These are phyloP conservation scores for Pugionium cornutum DNA, from an alignment of 345 rosid species.

Conservation along the genomic window DNA sequence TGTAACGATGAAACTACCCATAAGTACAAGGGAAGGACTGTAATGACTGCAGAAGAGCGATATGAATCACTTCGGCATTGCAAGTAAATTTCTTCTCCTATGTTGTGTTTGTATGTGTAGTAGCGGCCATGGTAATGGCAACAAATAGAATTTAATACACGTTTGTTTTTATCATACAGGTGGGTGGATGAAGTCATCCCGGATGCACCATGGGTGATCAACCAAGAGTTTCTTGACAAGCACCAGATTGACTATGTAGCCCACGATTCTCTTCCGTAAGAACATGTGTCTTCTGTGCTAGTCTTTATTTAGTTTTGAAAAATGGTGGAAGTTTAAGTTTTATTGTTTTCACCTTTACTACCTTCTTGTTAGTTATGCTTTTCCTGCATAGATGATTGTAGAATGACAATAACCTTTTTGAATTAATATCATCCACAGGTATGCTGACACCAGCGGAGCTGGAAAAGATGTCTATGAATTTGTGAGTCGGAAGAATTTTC, in stretches of 20 bases:
- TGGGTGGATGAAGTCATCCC: slow-evolving; percentile 97
- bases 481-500: slow-evolving; percentile 50
- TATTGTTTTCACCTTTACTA: not conserved
- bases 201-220: slow-evolving; percentile 87
- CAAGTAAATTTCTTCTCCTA: slow-evolving; percentile 50
- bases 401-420: slow-evolving; percentile 20
- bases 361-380: slow-evolving; percentile 13
- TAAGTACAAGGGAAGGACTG: slow-evolving; percentile 85
- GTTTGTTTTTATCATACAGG: slow-evolving; percentile 40
- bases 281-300: not conserved
- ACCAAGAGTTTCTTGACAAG: slow-evolving; percentile 81
- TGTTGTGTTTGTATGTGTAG: slow-evolving; percentile 6
- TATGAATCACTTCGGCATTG: slow-evolving; percentile 94
- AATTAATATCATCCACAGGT: slow-evolving; percentile 44
- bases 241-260: slow-evolving; percentile 77
- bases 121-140: slow-evolving; percentile 7
- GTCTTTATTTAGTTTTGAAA: not conserved
- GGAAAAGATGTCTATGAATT: slow-evolving; percentile 53
- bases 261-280: slow-evolving; percentile 92
- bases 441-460: slow-evolving; percentile 72
- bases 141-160: not conserved
- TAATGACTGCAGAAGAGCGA: slow-evolving; percentile 77
- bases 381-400: not conserved
- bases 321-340: slow-evolving; percentile 1
- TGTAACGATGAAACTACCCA: slow-evolving; percentile 87